Percentiles rank a stretch among this genome's conserved stretches.
Evolutionary conservation across 495 filamentous ascomycete genomes (phyloP).

Genomic region (Daldinia loculata): DNA sequence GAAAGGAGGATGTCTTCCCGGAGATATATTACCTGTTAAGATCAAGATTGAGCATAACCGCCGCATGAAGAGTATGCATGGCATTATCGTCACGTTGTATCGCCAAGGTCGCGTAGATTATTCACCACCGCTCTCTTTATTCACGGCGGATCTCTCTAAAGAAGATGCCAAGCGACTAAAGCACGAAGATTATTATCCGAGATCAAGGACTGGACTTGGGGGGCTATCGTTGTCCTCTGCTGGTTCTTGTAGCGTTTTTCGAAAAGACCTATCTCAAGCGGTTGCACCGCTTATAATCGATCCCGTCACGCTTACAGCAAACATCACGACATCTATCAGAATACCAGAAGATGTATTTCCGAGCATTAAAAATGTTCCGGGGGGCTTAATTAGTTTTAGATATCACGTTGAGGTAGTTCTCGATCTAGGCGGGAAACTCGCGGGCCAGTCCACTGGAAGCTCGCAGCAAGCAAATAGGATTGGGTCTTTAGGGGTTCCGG

Average conservation of each 20-base stretch:
- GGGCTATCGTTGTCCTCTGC: constrained; percentile 83
- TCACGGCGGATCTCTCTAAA: constrained; percentile 66
- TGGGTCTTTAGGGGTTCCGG: constrained; percentile 62
- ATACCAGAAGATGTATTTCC: constrained; percentile 93
- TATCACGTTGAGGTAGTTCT: constrained; percentile 93
- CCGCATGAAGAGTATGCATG: constrained; percentile 85
- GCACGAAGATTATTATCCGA: constrained; percentile 87
- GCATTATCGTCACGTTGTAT: constrained; percentile 92
- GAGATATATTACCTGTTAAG: constrained; percentile 81
- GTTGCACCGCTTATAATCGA: constrained; percentile 88
- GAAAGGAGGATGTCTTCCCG: constrained; percentile 84
- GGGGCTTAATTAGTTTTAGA: constrained; percentile 90
- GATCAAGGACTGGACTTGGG: constrained; percentile 72
- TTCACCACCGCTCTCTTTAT: constrained; percentile 69
- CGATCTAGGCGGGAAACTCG: constrained; percentile 87
- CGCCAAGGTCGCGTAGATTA: constrained; percentile 92
- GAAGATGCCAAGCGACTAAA: constrained; percentile 65
- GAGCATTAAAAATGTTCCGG: constrained; percentile 87
- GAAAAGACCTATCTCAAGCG: constrained; percentile 90
- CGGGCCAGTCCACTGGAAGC: constrained; percentile 53
- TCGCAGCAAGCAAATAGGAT: constrained; percentile 59
- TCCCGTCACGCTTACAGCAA: constrained; percentile 75
- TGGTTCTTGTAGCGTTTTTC: constrained; percentile 84
- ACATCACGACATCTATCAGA: constrained; percentile 80
- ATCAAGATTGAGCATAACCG: constrained; percentile 87